Percentiles rank a stretch among this genome's conserved stretches.
Conservation (phyloP, 768 basidiomycete species). For the Leucocoprinus sp. region DNA sequence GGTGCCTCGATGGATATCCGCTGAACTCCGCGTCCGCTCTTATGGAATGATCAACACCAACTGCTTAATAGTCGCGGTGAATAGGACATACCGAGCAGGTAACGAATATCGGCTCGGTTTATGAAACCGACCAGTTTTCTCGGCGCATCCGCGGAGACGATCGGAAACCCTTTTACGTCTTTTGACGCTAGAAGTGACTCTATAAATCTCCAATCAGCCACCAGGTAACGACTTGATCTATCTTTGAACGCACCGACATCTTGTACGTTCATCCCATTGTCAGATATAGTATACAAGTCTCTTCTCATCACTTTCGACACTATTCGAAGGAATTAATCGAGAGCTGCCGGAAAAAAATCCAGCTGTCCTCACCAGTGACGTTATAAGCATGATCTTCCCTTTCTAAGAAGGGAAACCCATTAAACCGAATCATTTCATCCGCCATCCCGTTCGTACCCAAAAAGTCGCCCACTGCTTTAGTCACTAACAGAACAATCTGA, state of each 20-base stretch:
- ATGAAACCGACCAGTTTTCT: constrained; percentile 79
- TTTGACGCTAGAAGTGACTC: constrained; percentile 52
- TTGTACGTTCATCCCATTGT: constrained; percentile 65
- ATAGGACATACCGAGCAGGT: constrained; percentile 63
- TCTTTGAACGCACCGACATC: constrained; percentile 63
- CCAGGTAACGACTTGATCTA: constrained; percentile 6
- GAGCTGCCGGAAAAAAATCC: not conserved
- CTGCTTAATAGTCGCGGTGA: constrained; percentile 4
- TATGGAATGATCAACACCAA: constrained; percentile 8
- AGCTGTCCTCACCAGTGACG: constrained; percentile 63
- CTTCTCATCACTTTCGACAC: constrained; percentile 88
- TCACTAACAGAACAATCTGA: constrained; percentile 92
- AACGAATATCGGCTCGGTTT: constrained; percentile 74
- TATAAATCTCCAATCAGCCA: constrained; percentile 37
- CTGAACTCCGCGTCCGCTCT: constrained; percentile 69
- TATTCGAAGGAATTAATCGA: constrained; percentile 21
- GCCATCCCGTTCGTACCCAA: constrained; percentile 92
- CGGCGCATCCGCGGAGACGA: constrained; percentile 57
- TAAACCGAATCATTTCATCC: constrained; percentile 95
- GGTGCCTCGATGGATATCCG: constrained; percentile 54
- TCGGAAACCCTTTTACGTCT: constrained; percentile 85
- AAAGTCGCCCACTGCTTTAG: constrained; percentile 94
- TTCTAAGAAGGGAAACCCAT: constrained; percentile 94
- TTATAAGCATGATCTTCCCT: constrained; percentile 92
- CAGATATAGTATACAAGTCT: constrained; percentile 65